These are phyloP conservation scores for Sisymbrium irio DNA, from an alignment of 345 rosid species.

Conservation along the genomic window DNA sequence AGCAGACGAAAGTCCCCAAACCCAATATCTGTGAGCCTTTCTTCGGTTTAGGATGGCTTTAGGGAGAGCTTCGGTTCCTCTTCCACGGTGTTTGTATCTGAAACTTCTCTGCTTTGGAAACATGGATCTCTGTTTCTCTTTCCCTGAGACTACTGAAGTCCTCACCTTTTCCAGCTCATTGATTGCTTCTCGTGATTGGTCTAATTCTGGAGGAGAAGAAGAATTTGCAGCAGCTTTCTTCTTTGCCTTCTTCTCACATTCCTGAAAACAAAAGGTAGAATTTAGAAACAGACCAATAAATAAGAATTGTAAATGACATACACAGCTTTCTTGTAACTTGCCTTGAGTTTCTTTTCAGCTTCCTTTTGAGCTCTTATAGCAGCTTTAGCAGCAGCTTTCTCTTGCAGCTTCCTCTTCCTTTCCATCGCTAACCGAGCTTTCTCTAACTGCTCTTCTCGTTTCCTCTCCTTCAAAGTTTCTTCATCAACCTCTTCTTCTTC, in stretches of 20 bases:
- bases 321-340: conserved; percentile 15
- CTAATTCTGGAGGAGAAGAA: conserved; percentile 42
- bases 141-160: conserved; percentile 25
- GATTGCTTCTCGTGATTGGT: conserved; percentile 38
- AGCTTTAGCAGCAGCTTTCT: conserved; percentile 86
- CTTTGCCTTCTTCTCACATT: conserved; percentile 82
- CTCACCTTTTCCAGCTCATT: conserved; percentile 48
- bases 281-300: not conserved
- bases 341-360: conserved; percentile 93
- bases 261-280: conserved; percentile 47
- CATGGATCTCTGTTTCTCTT: conserved; percentile 39
- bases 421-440: conserved; percentile 87
- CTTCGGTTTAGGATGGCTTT: conserved; percentile 68
- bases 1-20: conserved; percentile 61
- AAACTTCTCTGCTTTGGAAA: conserved; percentile 45
- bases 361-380: conserved; percentile 89
- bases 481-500: conserved; percentile 52
- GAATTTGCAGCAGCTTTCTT: conserved; percentile 57
- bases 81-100: conserved; percentile 50
- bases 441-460: conserved; percentile 78
- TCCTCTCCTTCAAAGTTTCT: conserved; percentile 77
- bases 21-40: conserved; percentile 63
- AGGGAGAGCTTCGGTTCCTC: conserved; percentile 60
- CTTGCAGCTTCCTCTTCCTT: conserved; percentile 87
- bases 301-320: not conserved